These are phyloP conservation scores for Aspergillus awamori DNA, from an alignment of 2,329 filamentous ascomycete genomes.

Conservation along the genomic window DNA sequence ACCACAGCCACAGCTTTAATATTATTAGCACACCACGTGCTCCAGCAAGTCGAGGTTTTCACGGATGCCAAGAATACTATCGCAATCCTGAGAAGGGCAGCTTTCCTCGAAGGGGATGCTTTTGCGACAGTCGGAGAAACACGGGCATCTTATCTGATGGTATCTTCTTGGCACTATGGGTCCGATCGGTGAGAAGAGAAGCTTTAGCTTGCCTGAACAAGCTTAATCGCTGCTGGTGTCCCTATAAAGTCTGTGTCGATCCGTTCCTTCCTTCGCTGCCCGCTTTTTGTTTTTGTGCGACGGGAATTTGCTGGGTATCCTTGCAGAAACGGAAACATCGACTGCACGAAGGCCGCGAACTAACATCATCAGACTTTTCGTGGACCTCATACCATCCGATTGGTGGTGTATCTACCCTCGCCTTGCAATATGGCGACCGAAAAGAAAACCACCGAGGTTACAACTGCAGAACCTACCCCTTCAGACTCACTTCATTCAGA, in stretches of 20 bases:
- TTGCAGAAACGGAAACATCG: background rate
- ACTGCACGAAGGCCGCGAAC: background rate
- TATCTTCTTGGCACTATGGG: background rate
- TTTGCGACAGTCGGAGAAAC: background rate
- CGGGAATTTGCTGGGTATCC: background rate
- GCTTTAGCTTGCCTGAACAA: background rate
- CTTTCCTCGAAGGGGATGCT: background rate
- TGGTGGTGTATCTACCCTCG: no score
- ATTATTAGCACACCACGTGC: background rate
- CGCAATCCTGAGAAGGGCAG: background rate
- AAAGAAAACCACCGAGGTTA: background rate
- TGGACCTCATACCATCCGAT: background rate
- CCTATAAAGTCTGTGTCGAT: conserved; percentile 2
- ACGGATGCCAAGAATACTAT: background rate
- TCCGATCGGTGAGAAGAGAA: background rate
- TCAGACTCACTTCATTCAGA: background rate
- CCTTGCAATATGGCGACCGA: background rate
- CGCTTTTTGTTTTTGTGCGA: background rate
- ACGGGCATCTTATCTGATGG: conserved; percentile 9
- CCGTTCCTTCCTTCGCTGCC: background rate
- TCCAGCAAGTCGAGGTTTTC: background rate
- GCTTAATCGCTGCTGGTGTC: background rate
- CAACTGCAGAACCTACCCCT: background rate
- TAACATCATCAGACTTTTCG: background rate
- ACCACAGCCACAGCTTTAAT: background rate